Evolutionary conservation across 495 filamentous ascomycete genomes (phyloP), one percentile per base, ranked within the genome.

Genomic region (Daldinia caldariorum): DNA sequence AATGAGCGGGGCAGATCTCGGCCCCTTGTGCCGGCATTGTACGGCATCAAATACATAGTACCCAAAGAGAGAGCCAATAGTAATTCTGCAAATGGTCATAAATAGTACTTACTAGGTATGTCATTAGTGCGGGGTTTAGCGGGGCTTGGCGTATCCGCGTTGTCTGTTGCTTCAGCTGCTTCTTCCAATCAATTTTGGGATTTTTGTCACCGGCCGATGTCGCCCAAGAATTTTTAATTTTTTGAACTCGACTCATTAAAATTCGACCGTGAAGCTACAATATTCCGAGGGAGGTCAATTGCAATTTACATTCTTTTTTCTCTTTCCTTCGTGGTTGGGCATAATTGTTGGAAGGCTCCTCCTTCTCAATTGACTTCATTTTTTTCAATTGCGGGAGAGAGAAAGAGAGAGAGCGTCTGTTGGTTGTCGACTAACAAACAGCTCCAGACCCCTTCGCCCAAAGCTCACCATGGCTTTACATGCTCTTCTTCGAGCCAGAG

Each of bases 401-500:
- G n/a, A n/a, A n/a, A n/a, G n/a, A n/a, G n/a, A n/a, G n/a, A 26
- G 26, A 63, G 47, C 14, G 41, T 66, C 57, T 64, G 29, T 41
- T 50, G 29, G 35, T 50, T 50, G 26, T 26, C 26, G 26, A 26
- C 26, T 18, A 56, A 45, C 26, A 12, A 60, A 38, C 34, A 53
- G 20, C 61, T 53, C 58, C 55, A 26, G 26, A 41, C 32, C 51
- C 67, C n/a, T n/a, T 47, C 37, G 0, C 49, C 55, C 55, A 6
- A 64, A 60, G 56, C 57, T 47, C 34, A 49, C 50, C 61, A 83
- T 83, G 81, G 66, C 81, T 51, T 72, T 79, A 31, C 74, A 77
- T 22, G 72, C 75, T 37, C 73, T 82, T 26, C 73, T 82, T 63
- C 76, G 79, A 60, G 76, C 78, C 39, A 75, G 80, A 67, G 78